These are phyloP conservation scores for Coprinopsis sp. DNA, from an alignment of 768 basidiomycete genomes.

Conservation along the genomic window DNA sequence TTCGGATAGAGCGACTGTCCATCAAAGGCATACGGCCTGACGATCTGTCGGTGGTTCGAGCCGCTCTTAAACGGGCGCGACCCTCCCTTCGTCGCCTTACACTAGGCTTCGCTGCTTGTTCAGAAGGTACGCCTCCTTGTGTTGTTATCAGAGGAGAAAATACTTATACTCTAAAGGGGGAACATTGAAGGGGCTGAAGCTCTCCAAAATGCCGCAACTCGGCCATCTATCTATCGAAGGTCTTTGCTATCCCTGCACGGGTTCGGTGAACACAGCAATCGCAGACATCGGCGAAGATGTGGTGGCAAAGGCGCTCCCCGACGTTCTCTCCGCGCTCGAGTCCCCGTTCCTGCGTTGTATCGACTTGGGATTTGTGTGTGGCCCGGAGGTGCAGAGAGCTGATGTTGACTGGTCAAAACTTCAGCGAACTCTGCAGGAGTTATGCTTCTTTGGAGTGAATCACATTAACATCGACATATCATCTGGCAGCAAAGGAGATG, in stretches of 20 bases:
- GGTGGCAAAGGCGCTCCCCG: too few species aligned
- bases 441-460: constrained; percentile 21
- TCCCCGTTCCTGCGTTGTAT: constrained; percentile 22
- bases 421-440: constrained; percentile 16
- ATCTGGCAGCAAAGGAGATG: too few species aligned
- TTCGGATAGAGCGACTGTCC: background rate
- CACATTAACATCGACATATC: constrained; percentile 13
- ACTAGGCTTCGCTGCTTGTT: background rate
- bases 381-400: background rate
- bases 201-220: constrained; percentile 18
- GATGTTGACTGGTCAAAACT: constrained; percentile 17
- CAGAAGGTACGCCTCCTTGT: constrained; percentile 6
- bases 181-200: constrained; percentile 13
- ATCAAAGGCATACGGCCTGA: background rate
- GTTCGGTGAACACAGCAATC: constrained; percentile 10
- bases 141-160: background rate
- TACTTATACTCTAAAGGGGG: constrained; percentile 10
- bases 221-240: constrained; percentile 17
- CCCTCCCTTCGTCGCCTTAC: background rate
- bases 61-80: background rate
- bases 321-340: constrained; percentile 19
- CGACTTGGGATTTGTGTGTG: constrained; percentile 14
- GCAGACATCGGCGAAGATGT: too few species aligned
- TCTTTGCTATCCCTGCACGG: constrained; percentile 7
- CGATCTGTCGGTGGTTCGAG: background rate